Evolutionary conservation across 23 red algal species (phyloP), one percentile per base, ranked within the genome.

Genomic region (Chondrus crispus): DNA sequence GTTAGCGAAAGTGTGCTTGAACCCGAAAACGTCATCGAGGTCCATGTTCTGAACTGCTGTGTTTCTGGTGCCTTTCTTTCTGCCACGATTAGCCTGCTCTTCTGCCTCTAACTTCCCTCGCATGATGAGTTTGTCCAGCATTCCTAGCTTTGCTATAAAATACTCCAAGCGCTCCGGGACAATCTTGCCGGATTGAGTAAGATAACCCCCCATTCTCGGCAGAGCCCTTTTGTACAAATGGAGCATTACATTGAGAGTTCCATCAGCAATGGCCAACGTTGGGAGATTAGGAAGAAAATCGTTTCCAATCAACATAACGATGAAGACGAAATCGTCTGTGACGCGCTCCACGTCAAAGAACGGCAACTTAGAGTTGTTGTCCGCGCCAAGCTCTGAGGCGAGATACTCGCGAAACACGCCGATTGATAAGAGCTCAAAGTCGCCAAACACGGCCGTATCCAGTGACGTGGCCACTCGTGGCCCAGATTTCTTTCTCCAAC

Each of bases 211-310:
- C 33, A 98, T 80, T 4, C 85, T 72, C 28, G 96, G 96, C 20
- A 98, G 62, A 13, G 92, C 48, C 11, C 92, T 50, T 84, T 95
- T 98, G 85, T 98, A 98, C 85, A 98, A 85, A 68, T 92, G 85
- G 29, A 98, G 55, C 57, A 98, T 90, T 11, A 90, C 84, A 81
- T 77, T 81, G 0, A 98, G 93, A 8, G 96, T 93, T 43, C 97
- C 97, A 32, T 95, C 94, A 29, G 90, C 69, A 58, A 98, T 98
- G 48, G 96, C 95, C 41, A 98, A 46, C 14, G 89, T 93, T 33
- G 97, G 97, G 16, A 98, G 55, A 71, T 98, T 86, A 58, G 97
- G 97, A 81, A 98, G 44, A 81, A 98, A 98, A 82, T 98, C 97
- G 64, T 98, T 98, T 46, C 97, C 97, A 74, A 98, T 95, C 45